Evolutionary conservation across 306 rosid genomes (phyloP), one percentile per base, ranked within the genome.

Genomic region (Aeschynomene evenia): DNA sequence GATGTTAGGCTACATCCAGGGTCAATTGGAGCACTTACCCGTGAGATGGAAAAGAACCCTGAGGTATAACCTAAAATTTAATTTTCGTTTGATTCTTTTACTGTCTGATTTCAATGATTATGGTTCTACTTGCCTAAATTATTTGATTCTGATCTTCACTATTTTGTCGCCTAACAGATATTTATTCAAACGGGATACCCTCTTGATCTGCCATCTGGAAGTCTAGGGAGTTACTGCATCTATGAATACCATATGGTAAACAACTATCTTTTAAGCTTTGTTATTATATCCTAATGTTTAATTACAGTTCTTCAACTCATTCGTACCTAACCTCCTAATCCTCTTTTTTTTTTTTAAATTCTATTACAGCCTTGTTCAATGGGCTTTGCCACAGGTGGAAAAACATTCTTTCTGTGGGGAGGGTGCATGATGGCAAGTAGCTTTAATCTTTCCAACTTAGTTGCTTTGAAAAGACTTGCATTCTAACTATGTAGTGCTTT

Each of bases 321-420:
- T 22, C 22, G 22, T 71, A 50, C 65, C 21, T 72, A 40, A 67
- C 65, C 60, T 55, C 68, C 28, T 72, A 40, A 67, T 71, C 66
- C 33, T 84, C 21, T 37, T 40, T n/a, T 42, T 58, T 58, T 75
- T 51, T 68, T n/a, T n/a, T n/a, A n/a, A n/a, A 10, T 70, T 76
- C 40, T 26, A 37, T 53, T 56, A 68, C 84, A 93, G 98, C 98
- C 98, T 68, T 93, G 98, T 82, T 93, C 97, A 49, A 90, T 90
- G 98, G 97, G 98, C 71, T 93, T 93, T 84, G 98, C 98, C 49
- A 93, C 98, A 53, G 98, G 98, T 62, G 98, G 98, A 70, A 90
- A 80, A 86, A 92, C 98, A 48, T 92, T 90, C 77, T 92, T 92
- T 85, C 82, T 92, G 26, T 92, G 98, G 98, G 98, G 98, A 83